These are phyloP conservation scores for Rubus idaeus DNA, from an alignment of 306 rosid genomes.

Conservation along the genomic window DNA sequence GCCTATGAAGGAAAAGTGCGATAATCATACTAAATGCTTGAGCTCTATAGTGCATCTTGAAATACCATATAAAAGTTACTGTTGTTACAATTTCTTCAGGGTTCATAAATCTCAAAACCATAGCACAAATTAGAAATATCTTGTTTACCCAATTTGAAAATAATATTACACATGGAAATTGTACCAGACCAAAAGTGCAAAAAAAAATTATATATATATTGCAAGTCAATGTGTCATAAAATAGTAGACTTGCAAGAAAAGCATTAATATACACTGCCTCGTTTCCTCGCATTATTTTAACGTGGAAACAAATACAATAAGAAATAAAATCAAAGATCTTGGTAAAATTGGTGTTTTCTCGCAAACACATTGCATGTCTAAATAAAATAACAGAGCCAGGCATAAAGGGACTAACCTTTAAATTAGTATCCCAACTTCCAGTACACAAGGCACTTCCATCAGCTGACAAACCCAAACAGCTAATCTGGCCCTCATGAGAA, in stretches of 20 bases:
- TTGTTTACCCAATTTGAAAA: background rate
- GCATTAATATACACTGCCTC: background rate
- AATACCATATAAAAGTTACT: background rate
- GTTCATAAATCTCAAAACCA: background rate
- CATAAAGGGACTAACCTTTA: constrained; percentile 64
- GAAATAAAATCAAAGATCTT: background rate
- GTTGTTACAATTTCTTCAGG: background rate
- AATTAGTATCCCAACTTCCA: constrained; percentile 95
- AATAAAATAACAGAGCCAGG: constrained; percentile 15
- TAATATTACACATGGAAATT: background rate
- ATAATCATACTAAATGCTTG: background rate
- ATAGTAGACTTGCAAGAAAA: background rate
- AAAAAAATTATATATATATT: too few species aligned
- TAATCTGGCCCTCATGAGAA: constrained; percentile 74
- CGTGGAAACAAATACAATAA: background rate
- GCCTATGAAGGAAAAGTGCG: background rate
- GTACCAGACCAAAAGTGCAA: background rate
- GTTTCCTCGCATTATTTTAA: background rate
- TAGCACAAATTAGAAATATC: background rate
- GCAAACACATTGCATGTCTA: background rate
- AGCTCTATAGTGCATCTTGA: background rate
- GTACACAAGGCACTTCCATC: constrained; percentile 99
- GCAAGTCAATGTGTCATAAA: too few species aligned
- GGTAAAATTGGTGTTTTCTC: background rate
- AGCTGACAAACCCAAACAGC: constrained; percentile 93